These are phyloP conservation scores for Apiospora marii DNA, from an alignment of 2,329 filamentous ascomycete genomes.

Conservation along the genomic window DNA sequence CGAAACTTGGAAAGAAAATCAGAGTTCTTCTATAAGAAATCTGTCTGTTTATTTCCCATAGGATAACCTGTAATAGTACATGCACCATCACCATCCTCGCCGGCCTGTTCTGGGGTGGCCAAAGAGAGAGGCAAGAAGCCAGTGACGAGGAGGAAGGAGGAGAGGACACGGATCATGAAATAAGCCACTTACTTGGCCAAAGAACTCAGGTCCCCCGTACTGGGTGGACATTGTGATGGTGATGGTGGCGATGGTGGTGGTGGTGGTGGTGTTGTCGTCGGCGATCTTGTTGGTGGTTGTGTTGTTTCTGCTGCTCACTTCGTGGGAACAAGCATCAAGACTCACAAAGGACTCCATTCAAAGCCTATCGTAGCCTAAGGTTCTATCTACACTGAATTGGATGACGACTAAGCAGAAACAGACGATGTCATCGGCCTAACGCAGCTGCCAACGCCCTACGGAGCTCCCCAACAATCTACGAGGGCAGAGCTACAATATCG, in stretches of 20 bases:
- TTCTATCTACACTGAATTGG: neutral
- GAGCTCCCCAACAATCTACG: neutral
- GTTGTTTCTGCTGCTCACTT: neutral
- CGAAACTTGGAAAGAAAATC: neutral
- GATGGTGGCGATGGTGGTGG: neutral
- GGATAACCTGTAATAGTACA: neutral
- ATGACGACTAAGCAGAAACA: neutral
- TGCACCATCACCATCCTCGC: neutral
- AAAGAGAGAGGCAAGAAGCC: neutral
- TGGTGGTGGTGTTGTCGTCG: neutral
- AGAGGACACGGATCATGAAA: neutral
- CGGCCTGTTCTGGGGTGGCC: neutral
- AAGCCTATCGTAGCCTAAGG: neutral
- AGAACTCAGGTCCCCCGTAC: slow-evolving; percentile 10
- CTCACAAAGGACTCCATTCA: neutral
- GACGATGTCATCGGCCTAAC: slow-evolving; percentile 11
- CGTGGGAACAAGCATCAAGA: neutral
- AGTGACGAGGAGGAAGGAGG: neutral
- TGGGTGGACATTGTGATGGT: neutral
- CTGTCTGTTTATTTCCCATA: neutral
- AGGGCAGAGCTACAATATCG: neutral
- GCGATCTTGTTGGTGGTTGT: neutral
- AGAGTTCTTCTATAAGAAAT: neutral
- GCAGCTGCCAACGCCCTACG: neutral
- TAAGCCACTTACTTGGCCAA: neutral